Evolutionary conservation across 73 alveolate genomes (phyloP).

Genomic region (Urostyla sp.): DNA sequence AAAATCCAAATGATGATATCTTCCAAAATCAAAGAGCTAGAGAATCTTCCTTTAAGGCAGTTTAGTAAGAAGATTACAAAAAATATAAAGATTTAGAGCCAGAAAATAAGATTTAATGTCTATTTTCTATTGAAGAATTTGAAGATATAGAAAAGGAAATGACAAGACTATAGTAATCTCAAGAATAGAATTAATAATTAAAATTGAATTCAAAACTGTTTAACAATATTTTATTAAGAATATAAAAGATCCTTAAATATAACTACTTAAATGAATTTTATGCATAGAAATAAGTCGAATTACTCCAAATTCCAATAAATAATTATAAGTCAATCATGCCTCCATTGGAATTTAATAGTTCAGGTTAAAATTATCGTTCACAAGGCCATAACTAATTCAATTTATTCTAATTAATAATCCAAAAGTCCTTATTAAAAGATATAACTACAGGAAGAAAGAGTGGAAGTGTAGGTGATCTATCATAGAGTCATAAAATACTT

Average conservation of each 20-base stretch:
- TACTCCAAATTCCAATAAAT: slow-evolving; percentile 12
- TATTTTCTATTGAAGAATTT: slow-evolving; percentile 23
- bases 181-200: background rate
- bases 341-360: slow-evolving; percentile 31
- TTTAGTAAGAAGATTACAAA: slow-evolving; percentile 5
- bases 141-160: slow-evolving; percentile 1
- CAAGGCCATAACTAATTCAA: too few species aligned
- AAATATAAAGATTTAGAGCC: slow-evolving; percentile 33
- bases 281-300: background rate
- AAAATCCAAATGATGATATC: background rate
- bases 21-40: background rate
- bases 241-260: slow-evolving; percentile 12
- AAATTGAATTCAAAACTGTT: slow-evolving; percentile 23
- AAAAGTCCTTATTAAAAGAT: too few species aligned
- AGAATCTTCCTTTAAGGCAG: background rate
- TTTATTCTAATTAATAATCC: too few species aligned
- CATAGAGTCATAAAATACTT: too few species aligned
- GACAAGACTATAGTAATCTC: background rate
- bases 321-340: slow-evolving; percentile 12
- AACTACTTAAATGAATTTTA: slow-evolving; percentile 43
- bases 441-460: too few species aligned
- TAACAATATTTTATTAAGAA: slow-evolving; percentile 19
- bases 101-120: slow-evolving; percentile 18
- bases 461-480: too few species aligned
- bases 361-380: slow-evolving; percentile 4